Percentiles rank a stretch among this genome's conserved stretches.
These are phyloP conservation scores for Didymellaceae sp. DNA, from an alignment of 2,329 filamentous ascomycete genomes.

Conservation along the genomic window DNA sequence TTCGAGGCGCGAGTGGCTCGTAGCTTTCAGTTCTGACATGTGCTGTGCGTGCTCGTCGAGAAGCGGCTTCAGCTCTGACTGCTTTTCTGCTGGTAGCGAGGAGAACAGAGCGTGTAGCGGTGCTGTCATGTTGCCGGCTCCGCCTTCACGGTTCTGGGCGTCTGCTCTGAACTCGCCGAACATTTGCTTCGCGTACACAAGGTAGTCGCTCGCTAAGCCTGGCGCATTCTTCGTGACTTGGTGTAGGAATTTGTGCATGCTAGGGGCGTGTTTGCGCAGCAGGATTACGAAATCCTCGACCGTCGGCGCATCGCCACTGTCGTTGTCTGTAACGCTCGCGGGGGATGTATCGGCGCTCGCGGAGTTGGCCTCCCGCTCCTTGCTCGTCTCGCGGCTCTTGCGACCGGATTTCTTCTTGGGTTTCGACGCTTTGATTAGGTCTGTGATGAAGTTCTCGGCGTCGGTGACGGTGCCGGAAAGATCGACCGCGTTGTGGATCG, in stretches of 20 bases:
- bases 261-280: conserved; percentile 67
- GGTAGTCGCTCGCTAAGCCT: conserved; percentile 67
- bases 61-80: conserved; percentile 55
- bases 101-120: conserved; percentile 52
- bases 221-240: conserved; percentile 72
- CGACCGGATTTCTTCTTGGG: conserved; percentile 42
- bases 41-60: conserved; percentile 69
- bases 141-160: conserved; percentile 28
- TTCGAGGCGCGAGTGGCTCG: conserved; percentile 64
- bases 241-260: conserved; percentile 74
- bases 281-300: conserved; percentile 76
- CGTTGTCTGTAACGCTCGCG: conserved; percentile 32
- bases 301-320: conserved; percentile 53
- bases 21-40: conserved; percentile 60
- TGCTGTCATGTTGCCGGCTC: conserved; percentile 53
- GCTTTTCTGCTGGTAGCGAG: conserved; percentile 57
- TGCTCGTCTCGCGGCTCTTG: conserved; percentile 30
- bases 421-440: conserved; percentile 67
- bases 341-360: conserved; percentile 17
- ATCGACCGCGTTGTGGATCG: conserved; percentile 74
- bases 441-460: conserved; percentile 71
- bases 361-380: conserved; percentile 32
- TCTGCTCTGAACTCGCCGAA: conserved; percentile 62
- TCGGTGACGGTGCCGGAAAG: conserved; percentile 72
- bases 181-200: conserved; percentile 65